These are phyloP conservation scores for Mycena alexandri DNA, from an alignment of 768 basidiomycete species.

Conservation along the genomic window DNA sequence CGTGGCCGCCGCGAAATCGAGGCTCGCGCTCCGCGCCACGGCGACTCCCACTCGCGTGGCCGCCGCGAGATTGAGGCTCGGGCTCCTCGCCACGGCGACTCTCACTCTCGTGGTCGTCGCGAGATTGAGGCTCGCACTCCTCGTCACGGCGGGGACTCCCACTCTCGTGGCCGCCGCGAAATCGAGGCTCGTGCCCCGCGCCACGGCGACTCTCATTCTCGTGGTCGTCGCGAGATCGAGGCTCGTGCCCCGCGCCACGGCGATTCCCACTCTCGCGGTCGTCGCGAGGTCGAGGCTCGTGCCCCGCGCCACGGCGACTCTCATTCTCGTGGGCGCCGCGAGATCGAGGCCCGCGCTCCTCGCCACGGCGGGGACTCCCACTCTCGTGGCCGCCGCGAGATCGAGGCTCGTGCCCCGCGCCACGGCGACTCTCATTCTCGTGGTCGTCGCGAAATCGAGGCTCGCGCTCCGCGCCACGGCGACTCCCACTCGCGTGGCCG, in stretches of 20 bases:
- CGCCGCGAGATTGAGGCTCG: conserved; percentile 12
- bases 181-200: conserved; percentile 22
- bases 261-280: conserved; percentile 18
- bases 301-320: not conserved
- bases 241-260: conserved; percentile 12
- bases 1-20: conserved; percentile 16
- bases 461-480: conserved; percentile 23
- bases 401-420: conserved; percentile 3
- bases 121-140: not conserved
- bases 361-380: conserved; percentile 20
- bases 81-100: conserved; percentile 18
- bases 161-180: conserved; percentile 19
- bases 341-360: conserved; percentile 14
- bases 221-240: conserved; percentile 10
- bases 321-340: conserved; percentile 15
- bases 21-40: conserved; percentile 12
- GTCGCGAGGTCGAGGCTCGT: conserved; percentile 11
- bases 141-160: conserved; percentile 16
- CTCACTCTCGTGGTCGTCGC: conserved; percentile 14
- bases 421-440: conserved; percentile 18
- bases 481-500: conserved; percentile 18
- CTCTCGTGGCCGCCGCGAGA: conserved; percentile 16
- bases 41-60: conserved; percentile 18
- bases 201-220: conserved; percentile 20
- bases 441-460: conserved; percentile 18